phyloP scores from a whole-genome alignment of 164 flowering plant genomes.

The Stephania japonica region DNA sequence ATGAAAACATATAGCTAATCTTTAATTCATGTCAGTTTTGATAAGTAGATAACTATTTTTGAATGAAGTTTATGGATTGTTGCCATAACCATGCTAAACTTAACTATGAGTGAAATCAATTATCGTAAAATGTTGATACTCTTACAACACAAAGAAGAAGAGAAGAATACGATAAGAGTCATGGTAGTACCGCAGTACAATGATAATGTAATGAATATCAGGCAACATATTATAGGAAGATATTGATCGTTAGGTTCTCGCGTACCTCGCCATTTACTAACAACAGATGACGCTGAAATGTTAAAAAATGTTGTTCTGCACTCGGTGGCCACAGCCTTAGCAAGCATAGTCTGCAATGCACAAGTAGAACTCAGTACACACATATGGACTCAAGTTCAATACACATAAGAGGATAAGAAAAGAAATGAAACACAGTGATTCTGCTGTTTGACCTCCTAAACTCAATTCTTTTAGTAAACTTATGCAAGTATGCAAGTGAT shows the following conservation, averaged over 20 bases:
- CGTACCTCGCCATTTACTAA: conserved; percentile 99
- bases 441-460: neutral
- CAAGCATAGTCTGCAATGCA: conserved; percentile 89
- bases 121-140: neutral
- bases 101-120: neutral
- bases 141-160: neutral
- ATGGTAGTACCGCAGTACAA: neutral
- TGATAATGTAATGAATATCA: neutral
- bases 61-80: neutral
- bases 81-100: neutral
- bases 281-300: conserved; percentile 97
- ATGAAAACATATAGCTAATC: neutral
- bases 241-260: neutral
- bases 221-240: neutral
- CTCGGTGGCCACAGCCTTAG: conserved; percentile 99
- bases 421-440: neutral
- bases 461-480: neutral
- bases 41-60: neutral
- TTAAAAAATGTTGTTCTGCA: conserved; percentile 98
- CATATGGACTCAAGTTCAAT: neutral
- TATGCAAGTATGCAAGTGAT: neutral
- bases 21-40: neutral
- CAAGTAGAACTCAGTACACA: conserved; percentile 3
- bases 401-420: neutral
- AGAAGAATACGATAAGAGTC: neutral